phyloP scores from a whole-genome alignment of 495 filamentous ascomycete genomes.

The Podospora pseudopauciseta region DNA sequence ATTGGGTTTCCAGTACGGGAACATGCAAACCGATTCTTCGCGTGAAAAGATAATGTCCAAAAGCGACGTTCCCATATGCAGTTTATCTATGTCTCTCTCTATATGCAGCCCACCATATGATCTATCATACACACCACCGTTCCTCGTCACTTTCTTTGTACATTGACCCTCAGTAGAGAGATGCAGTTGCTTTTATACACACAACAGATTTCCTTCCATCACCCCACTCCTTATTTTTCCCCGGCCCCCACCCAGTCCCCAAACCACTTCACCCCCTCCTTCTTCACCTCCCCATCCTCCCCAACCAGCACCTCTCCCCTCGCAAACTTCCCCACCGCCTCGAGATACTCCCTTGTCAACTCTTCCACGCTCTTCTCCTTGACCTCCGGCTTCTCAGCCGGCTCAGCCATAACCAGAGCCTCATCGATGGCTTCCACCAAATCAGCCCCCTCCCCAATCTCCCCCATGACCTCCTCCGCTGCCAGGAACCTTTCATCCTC shows the following conservation, averaged over 20 bases:
- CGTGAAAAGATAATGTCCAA: background rate
- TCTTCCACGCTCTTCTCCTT: background rate
- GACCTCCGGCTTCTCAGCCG: background rate
- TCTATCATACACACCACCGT: background rate
- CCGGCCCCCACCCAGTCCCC: background rate
- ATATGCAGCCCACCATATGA: background rate
- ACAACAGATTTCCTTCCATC: background rate
- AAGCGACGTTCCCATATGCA: background rate
- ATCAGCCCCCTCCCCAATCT: background rate
- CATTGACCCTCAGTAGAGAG: too few species aligned
- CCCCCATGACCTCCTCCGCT: background rate
- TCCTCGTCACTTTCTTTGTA: background rate
- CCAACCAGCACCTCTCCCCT: background rate
- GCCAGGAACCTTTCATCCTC: background rate
- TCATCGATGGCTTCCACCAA: background rate
- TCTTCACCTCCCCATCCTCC: background rate
- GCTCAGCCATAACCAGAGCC: background rate
- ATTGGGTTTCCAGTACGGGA: too few species aligned
- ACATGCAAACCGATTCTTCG: too few species aligned
- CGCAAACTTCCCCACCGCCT: background rate
- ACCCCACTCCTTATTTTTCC: background rate
- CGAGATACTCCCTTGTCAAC: background rate
- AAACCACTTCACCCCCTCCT: background rate
- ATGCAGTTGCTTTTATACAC: background rate
- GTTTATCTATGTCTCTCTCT: background rate